phyloP scores from a whole-genome alignment of 306 rosid genomes.

The Quercus robur region DNA sequence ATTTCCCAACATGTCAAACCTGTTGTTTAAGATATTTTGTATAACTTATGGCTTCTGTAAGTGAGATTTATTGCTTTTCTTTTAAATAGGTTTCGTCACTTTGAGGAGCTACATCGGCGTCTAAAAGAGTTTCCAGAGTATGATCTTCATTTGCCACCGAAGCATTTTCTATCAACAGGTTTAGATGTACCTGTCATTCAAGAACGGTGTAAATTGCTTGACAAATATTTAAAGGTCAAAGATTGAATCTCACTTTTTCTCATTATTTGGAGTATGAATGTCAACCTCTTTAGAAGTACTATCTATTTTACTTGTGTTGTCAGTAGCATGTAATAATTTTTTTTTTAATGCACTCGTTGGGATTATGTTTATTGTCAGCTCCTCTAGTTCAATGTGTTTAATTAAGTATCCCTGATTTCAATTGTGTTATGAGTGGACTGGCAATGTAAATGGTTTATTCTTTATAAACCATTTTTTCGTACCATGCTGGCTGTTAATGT shows the following conservation, averaged over 20 bases:
- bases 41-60: slow-evolving; percentile 7
- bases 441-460: slow-evolving; percentile 13
- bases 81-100: slow-evolving; percentile 81
- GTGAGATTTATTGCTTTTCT: slow-evolving; percentile 8
- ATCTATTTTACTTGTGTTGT: background rate
- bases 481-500: slow-evolving; percentile 14
- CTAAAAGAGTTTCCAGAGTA: slow-evolving; percentile 90
- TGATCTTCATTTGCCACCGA: slow-evolving; percentile 93
- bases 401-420: slow-evolving; percentile 8
- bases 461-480: slow-evolving; percentile 11
- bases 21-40: slow-evolving; percentile 2
- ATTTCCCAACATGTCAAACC: background rate
- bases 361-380: background rate
- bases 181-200: slow-evolving; percentile 79
- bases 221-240: slow-evolving; percentile 81
- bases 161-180: slow-evolving; percentile 94
- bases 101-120: slow-evolving; percentile 97
- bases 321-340: too few relatives aligned
- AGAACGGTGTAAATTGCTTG: slow-evolving; percentile 85
- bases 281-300: background rate
- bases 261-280: background rate
- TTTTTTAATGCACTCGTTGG: background rate
- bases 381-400: background rate
- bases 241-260: background rate
- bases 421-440: slow-evolving; percentile 2